Base-by-base conservation (phyloP, 2,329 filamentous ascomycete genomes). In the Plenodomus tracheiphilus region DNA sequence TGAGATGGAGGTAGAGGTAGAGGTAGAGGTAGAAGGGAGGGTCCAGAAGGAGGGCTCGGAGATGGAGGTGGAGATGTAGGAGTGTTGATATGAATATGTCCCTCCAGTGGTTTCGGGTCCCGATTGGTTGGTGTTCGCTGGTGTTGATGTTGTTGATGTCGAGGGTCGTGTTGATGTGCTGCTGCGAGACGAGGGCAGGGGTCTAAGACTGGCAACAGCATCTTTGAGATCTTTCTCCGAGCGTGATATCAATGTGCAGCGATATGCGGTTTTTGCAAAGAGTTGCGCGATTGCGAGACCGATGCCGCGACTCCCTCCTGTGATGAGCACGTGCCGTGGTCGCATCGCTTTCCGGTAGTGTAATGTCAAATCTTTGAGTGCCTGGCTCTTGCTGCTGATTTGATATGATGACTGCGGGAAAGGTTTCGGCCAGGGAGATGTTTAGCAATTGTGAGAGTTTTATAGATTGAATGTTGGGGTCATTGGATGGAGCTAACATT, bases 291-390 rank as follows among this genome's bases (percentile, higher is more conserved):
- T 73, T 17, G 69, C 52, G 18, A 70, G 67, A 32, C 72, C 72
- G 47, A 75, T 73, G 37, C 72, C 72, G 36, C 69, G 65, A 46
- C 60, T 65, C 30, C 69, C 71, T 39, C 72, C 72, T 32, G 71
- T 74, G 41, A 75, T 68, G 35, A 75, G 58, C 45, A 58, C 63
- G 50, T 71, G 69, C 15, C 53, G 62, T 32, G 51, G 45, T 13
- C 28, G 43, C 28, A 32, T 32, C 22, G n/a, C n/a, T n/a, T 25
- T 25, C 22, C 22, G 10, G 10, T 5, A 10, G 22, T 25, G n/a
- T n/a, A n/a, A n/a, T 25, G 22, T 18, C 35, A 38, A 16, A 38
- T 18, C 10, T 4, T 18, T 16, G 35, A 4, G 4, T 18, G n/a
- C 16, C 7, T 38, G 9, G 22, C 22, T 38, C 16, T 17, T 15